phyloP scores from a whole-genome alignment of 2,329 filamentous ascomycete genomes.

The Diaporthe helianthi region DNA sequence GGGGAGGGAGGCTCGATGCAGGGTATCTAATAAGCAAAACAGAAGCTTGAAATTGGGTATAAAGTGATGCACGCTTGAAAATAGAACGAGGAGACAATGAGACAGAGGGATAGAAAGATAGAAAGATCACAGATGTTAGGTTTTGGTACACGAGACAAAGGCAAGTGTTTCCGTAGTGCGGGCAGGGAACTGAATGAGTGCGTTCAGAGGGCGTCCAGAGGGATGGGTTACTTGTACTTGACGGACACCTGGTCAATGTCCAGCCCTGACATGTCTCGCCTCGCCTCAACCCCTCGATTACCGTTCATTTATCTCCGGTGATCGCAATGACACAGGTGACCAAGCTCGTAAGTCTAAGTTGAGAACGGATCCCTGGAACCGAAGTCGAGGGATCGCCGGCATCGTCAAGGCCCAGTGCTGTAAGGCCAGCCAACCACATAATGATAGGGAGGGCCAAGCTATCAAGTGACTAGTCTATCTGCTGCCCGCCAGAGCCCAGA shows the following conservation, averaged over 20 bases:
- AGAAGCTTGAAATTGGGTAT: constrained; percentile 5
- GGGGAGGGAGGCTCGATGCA: neutral
- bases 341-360: constrained; percentile 21
- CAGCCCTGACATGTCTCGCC: neutral
- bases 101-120: neutral
- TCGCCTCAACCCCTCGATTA: neutral
- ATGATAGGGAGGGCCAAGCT: neutral
- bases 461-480: constrained; percentile 24
- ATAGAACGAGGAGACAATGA: neutral
- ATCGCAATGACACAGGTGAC: constrained; percentile 31
- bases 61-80: constrained; percentile 23
- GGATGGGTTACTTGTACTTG: constrained; percentile 23
- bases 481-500: neutral
- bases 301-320: constrained; percentile 34
- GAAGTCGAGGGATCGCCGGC: constrained; percentile 18
- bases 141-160: constrained; percentile 19
- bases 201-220: neutral
- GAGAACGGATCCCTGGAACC: constrained; percentile 24
- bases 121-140: neutral
- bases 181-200: too few relatives aligned
- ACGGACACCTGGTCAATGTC: constrained; percentile 8
- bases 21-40: constrained; percentile 19
- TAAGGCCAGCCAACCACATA: constrained; percentile 19
- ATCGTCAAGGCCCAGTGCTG: constrained; percentile 14
- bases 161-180: constrained; percentile 2